These are phyloP conservation scores for Plectranthus barbatus DNA, from an alignment of 257 asterid genomes.

Conservation along the genomic window DNA sequence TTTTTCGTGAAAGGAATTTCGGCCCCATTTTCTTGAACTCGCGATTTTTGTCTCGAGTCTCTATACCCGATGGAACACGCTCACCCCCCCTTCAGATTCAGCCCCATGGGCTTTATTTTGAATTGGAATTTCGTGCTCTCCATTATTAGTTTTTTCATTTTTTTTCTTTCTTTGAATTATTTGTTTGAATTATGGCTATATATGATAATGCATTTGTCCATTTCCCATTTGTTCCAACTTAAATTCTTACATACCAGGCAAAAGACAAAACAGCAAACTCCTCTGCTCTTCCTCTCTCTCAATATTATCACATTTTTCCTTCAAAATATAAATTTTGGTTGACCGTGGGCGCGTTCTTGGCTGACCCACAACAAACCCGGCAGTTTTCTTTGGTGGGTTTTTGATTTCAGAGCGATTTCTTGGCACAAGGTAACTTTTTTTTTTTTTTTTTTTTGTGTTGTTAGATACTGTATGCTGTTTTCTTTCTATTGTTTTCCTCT, in stretches of 20 bases:
- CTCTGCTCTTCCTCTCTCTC: background rate
- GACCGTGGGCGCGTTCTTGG: conserved; percentile 6
- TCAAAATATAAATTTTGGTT: background rate
- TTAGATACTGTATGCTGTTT: background rate
- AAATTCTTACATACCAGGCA: background rate
- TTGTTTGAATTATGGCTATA: background rate
- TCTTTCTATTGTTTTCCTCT: background rate
- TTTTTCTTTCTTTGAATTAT: background rate
- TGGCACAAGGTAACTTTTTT: conserved; percentile 15
- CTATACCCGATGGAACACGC: background rate
- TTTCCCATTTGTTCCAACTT: conserved; percentile 1
- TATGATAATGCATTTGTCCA: background rate
- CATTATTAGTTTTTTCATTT: no score
- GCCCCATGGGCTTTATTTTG: background rate
- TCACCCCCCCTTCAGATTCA: background rate
- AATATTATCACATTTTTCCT: background rate
- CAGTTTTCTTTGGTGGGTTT: background rate
- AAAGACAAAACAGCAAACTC: background rate
- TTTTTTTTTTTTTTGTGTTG: background rate
- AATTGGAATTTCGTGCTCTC: background rate
- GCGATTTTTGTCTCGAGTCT: background rate
- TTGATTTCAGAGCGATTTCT: conserved; percentile 5
- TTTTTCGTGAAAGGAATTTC: background rate
- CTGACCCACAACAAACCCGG: background rate
- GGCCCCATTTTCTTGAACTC: background rate